phyloP scores from a whole-genome alignment of 176 grass and related monocot species.

The Zoysia japonica region DNA sequence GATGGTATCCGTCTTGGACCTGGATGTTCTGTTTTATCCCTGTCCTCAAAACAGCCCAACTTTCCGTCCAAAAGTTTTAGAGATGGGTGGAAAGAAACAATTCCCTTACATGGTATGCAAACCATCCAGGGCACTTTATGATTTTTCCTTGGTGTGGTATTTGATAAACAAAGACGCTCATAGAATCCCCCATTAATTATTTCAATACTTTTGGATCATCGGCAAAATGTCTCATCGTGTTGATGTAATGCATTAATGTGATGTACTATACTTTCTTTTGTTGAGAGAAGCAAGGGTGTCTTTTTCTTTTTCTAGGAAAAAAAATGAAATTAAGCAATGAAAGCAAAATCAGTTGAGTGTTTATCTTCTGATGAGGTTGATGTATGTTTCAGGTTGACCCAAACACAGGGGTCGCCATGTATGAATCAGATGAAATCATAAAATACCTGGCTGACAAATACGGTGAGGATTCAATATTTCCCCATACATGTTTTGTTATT shows the following conservation, averaged over 20 bases:
- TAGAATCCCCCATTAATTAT: slow-evolving; percentile 1
- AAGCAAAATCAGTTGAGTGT: not conserved
- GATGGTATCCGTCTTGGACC: slow-evolving; percentile 79
- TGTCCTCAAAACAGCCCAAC: slow-evolving; percentile 87
- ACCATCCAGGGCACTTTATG: not conserved
- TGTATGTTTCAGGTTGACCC: slow-evolving; percentile 75
- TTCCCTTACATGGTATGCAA: slow-evolving; percentile 93
- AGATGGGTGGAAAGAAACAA: slow-evolving; percentile 92
- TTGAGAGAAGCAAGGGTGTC: not conserved
- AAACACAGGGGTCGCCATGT: slow-evolving; percentile 89
- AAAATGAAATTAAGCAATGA: not conserved
- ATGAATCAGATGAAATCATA: slow-evolving; percentile 98
- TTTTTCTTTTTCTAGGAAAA: not conserved
- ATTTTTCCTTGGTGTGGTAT: not conserved
- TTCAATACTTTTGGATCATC: not conserved
- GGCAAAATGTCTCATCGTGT: not conserved
- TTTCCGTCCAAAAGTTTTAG: slow-evolving; percentile 78
- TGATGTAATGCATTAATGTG: not conserved
- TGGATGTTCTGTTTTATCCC: slow-evolving; percentile 91
- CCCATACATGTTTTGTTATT: not conserved
- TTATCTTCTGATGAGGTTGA: slow-evolving; percentile 1
- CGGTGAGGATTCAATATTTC: slow-evolving; percentile 44
- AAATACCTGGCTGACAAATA: slow-evolving; percentile 82
- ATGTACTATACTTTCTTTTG: not conserved
- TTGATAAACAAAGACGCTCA: not conserved